Base-by-base conservation (phyloP, 2,329 filamentous ascomycete genomes). In the Penicillium janthinellum region DNA sequence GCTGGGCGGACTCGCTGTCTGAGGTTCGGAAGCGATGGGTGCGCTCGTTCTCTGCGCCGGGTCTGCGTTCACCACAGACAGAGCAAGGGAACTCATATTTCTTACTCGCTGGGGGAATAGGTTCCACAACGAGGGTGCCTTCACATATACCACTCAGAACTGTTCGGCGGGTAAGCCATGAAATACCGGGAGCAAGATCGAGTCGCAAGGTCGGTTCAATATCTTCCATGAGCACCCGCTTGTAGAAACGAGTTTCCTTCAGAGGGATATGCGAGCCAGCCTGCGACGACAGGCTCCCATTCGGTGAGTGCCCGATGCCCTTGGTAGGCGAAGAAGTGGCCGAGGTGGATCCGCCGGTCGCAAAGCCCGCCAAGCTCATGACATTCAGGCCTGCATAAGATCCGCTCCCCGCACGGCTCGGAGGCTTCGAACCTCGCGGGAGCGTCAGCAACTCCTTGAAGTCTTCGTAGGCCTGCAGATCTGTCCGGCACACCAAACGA, bases 171-270 rank as follows among this genome's bases (percentile, higher is more conserved):
- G 91, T 92, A 49, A 99, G 84, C 92, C 95, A 99, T 0, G 92
- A 97, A 31, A 99, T 85, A 0, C 93, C 91, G 0, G 95, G 95
- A 0, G 95, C 93, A 2, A 87, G 84, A 74, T 99, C 95, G 3
- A 99, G 84, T 44, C 95, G 88, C 10, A 99, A 80, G 0, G 95
- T 96, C 0, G 95, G 95, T 73, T 99, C 95, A 58, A 99, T 91
- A 71, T 99, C 95, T 75, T 99, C 95, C 20, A 86, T 84, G 28
- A 98, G 77, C 5, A 88, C 88, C 49, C 95, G 88, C 79, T 98
- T 98, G 80, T 94, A 99, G 73, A 98, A 99, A 65, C 90, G 91
- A 31, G 90, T 91, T 58, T 98, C 95, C 71, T 95, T 96, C 42
- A 99, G 79, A 4, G 88, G 87, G 3, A 73, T 68, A 57, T 75